A percentile compares a stretch with the other conserved stretches of the same genome.
These are phyloP conservation scores for Cordia subcordata DNA, from an alignment of 257 asterid species.

Conservation along the genomic window DNA sequence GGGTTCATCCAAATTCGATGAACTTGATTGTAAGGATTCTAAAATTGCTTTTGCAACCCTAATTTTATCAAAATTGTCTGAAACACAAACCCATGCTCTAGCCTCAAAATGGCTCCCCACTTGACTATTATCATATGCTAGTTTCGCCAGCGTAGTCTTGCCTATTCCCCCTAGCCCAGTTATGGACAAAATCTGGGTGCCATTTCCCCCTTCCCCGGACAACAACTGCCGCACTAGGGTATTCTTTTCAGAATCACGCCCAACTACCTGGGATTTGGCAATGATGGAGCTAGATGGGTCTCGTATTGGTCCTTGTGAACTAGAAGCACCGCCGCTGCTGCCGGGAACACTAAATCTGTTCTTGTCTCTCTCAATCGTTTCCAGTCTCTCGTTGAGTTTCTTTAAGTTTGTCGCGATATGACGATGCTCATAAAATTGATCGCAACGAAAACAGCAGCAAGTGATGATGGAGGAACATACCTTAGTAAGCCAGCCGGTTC, in stretches of 20 bases:
- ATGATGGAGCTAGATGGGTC: conserved; percentile 2
- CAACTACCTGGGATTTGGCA: neutral
- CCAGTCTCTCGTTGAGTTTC: conserved; percentile 11
- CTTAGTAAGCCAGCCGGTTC: no score
- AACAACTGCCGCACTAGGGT: conserved; percentile 12
- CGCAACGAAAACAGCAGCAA: neutral
- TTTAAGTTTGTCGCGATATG: conserved; percentile 14
- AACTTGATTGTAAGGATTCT: conserved; percentile 2
- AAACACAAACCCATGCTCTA: conserved; percentile 9
- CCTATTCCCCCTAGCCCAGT: conserved; percentile 29
- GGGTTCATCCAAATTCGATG: conserved; percentile 6
- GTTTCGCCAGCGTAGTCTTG: conserved; percentile 21
- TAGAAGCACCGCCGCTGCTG: neutral
- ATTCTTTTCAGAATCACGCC: no score
- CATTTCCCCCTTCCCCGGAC: conserved; percentile 3
- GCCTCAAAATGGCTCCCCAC: conserved; percentile 10
- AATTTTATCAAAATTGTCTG: conserved; percentile 5
- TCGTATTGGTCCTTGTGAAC: conserved; percentile 3
- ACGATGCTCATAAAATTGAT: neutral
- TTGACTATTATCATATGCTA: conserved; percentile 20
- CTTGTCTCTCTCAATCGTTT: conserved; percentile 11
- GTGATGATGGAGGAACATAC: no score
- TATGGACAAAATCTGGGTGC: neutral
- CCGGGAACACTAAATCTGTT: conserved; percentile 4
- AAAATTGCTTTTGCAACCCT: conserved; percentile 12